Conservation (phyloP, 805 yeast genomes). For the Candida piceae region DNA sequence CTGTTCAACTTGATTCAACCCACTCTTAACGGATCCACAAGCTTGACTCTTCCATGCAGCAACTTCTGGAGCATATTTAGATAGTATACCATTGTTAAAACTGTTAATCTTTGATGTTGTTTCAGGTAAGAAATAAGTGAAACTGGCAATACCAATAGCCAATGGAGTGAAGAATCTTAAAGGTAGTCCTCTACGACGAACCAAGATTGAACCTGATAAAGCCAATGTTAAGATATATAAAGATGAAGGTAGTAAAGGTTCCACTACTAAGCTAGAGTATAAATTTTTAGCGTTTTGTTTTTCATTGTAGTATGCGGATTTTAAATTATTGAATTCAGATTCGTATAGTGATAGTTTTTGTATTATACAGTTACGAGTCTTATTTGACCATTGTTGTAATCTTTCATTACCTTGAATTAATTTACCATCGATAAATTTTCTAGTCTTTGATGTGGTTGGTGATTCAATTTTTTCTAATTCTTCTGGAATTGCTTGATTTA, state of each 20-base stretch:
- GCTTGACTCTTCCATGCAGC: too few relatives aligned
- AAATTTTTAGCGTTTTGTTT: constrained; percentile 25
- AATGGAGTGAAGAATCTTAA: constrained; percentile 49
- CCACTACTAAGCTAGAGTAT: constrained; percentile 36
- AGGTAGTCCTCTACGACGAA: constrained; percentile 42
- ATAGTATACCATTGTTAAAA: constrained; percentile 27
- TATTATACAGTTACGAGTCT: constrained; percentile 34
- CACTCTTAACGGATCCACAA: too few relatives aligned
- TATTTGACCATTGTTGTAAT: constrained; percentile 39
- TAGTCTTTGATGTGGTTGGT: constrained; percentile 26
- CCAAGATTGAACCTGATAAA: constrained; percentile 52
- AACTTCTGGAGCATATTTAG: constrained; percentile 35
- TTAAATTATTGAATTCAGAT: constrained; percentile 44
- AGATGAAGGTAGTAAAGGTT: constrained; percentile 51
- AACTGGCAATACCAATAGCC: constrained; percentile 42
- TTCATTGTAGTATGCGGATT: constrained; percentile 44
- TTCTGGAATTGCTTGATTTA: constrained; percentile 32
- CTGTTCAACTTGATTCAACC: too few relatives aligned
- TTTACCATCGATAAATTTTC: constrained; percentile 47
- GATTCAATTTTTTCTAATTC: constrained; percentile 23
- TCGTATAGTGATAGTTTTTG: constrained; percentile 32
- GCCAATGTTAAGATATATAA: constrained; percentile 52
- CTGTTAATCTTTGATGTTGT: constrained; percentile 34
- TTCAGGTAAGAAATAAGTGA: constrained; percentile 45
- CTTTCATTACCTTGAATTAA: constrained; percentile 45